Conservation (phyloP, 306 rosid species). For the Cicer judaicum region DNA sequence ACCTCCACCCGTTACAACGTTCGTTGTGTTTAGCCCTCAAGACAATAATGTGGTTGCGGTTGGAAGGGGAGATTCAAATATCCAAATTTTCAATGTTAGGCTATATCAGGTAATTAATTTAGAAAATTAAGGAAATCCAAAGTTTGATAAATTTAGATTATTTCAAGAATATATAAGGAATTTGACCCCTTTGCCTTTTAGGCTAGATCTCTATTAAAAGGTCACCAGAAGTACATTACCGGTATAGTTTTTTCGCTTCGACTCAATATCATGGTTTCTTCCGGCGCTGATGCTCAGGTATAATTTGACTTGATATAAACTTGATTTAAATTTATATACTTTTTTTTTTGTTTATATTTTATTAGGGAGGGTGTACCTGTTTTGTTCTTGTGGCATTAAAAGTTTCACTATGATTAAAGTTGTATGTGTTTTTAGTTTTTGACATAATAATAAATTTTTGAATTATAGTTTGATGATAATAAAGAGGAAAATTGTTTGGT, state of each 20-base stretch:
- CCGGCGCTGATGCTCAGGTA: slow-evolving; percentile 78
- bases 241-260: slow-evolving; percentile 69
- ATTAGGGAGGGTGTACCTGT: no score
- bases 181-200: slow-evolving; percentile 38
- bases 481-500: no score
- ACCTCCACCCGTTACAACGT: slow-evolving; percentile 73
- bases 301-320: no score
- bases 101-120: slow-evolving; percentile 61
- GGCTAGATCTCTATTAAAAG: slow-evolving; percentile 64
- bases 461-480: slow-evolving; percentile 8
- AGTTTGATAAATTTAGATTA: slow-evolving; percentile 27
- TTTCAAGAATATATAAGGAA: slow-evolving; percentile 25
- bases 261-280: slow-evolving; percentile 65
- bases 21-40: slow-evolving; percentile 66
- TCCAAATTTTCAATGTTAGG: slow-evolving; percentile 66
- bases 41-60: slow-evolving; percentile 79
- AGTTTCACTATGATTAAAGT: not conserved
- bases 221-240: slow-evolving; percentile 69
- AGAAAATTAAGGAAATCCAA: not conserved
- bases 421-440: slow-evolving; percentile 19
- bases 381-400: no score
- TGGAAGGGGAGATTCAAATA: slow-evolving; percentile 75
- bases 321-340: no score
- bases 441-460: slow-evolving; percentile 1
- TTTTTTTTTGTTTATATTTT: no score